Evolutionary conservation across 2,329 filamentous ascomycete genomes (phyloP).

Genomic region (Coniochaeta sp.): DNA sequence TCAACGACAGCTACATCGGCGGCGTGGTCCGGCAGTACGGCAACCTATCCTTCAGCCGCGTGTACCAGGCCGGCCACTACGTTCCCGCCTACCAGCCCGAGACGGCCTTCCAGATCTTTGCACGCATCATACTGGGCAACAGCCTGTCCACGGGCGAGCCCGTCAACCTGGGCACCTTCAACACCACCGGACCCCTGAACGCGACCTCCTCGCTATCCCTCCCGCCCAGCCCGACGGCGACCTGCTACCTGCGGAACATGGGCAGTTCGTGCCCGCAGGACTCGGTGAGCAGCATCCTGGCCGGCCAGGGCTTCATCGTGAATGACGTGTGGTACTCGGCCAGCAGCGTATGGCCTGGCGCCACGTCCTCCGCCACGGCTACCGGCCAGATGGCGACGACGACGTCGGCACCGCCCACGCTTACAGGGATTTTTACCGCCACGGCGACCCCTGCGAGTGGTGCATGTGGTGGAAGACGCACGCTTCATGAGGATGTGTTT

Average conservation of each 20-base stretch:
- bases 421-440: conserved; percentile 23
- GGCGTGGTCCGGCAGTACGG: conserved; percentile 71
- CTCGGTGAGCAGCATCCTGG: conserved; percentile 36
- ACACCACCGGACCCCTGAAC: conserved; percentile 49
- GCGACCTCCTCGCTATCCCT: conserved; percentile 48
- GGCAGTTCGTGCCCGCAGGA: conserved; percentile 44
- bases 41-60: conserved; percentile 61
- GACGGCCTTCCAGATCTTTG: conserved; percentile 52
- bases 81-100: conserved; percentile 55
- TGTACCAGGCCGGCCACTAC: conserved; percentile 61
- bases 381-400: neutral
- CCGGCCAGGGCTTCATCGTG: conserved; percentile 46
- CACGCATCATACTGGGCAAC: conserved; percentile 48
- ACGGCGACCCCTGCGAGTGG: conserved; percentile 13
- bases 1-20: conserved; percentile 61
- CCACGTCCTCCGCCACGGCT: conserved; percentile 9
- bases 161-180: conserved; percentile 43
- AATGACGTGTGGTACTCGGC: conserved; percentile 49
- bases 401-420: conserved; percentile 21
- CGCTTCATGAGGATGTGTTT: neutral
- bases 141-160: conserved; percentile 48
- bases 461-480: neutral
- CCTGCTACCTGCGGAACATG: conserved; percentile 54
- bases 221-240: conserved; percentile 38
- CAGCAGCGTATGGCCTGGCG: conserved; percentile 32